Percentiles rank a stretch among this genome's conserved stretches.
These are phyloP conservation scores for Alternaria postmessia DNA, from an alignment of 2,329 filamentous ascomycete species.

Conservation along the genomic window DNA sequence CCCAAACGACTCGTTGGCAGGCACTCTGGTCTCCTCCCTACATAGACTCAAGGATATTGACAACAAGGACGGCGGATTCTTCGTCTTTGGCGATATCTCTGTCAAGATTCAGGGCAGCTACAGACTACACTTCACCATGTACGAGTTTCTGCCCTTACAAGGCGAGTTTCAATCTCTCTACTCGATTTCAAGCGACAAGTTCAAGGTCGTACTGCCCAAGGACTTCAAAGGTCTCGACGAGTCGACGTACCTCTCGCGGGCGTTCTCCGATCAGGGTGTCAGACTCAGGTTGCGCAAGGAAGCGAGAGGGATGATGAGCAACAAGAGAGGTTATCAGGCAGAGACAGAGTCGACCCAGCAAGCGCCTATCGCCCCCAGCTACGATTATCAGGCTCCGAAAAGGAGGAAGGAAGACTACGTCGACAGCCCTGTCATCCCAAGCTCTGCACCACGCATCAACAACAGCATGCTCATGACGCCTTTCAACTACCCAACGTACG, in stretches of 20 bases:
- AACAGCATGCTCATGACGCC: neutral
- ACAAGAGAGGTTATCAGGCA: conserved; percentile 34
- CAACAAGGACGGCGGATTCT: conserved; percentile 82
- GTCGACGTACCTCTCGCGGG: conserved; percentile 80
- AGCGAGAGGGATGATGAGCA: conserved; percentile 60
- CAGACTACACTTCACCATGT: conserved; percentile 78
- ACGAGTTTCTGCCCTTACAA: conserved; percentile 54
- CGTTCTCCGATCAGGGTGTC: conserved; percentile 88
- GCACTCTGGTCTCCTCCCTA: conserved; percentile 80
- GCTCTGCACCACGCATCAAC: neutral
- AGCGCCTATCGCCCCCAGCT: neutral
- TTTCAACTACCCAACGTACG: neutral
- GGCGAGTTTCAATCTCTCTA: conserved; percentile 59
- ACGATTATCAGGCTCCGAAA: neutral
- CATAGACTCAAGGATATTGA: conserved; percentile 81
- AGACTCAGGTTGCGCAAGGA: conserved; percentile 84
- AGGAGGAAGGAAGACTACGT: neutral
- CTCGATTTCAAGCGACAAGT: conserved; percentile 69
- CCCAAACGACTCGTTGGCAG: conserved; percentile 63
- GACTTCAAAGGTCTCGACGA: conserved; percentile 81
- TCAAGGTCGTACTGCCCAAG: conserved; percentile 70
- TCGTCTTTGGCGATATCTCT: conserved; percentile 89
- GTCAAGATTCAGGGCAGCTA: conserved; percentile 77
- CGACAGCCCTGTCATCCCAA: neutral
- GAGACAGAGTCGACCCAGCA: conserved; percentile 8